Evolutionary conservation across 2,329 filamentous ascomycete species (phyloP), one percentile per base, ranked within the genome.

Genomic region (Paramyrothecium roridum): DNA sequence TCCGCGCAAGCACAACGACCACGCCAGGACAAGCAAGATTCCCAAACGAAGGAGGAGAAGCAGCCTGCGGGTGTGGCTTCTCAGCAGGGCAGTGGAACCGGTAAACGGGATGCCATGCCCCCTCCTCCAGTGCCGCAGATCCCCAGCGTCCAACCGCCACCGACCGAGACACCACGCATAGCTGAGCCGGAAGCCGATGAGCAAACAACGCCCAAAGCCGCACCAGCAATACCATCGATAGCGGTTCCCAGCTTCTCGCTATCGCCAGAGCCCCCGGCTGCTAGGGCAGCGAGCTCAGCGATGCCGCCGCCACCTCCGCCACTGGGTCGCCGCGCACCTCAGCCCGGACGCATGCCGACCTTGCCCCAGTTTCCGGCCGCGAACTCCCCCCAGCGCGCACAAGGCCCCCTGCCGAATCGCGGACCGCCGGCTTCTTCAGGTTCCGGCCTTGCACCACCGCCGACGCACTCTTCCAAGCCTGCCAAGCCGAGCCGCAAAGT

Each of bases 401-500:
- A 66, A 56, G 69, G 71, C 47, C 74, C 76, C 54, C 57, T 70
- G 57, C 76, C 76, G 40, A 72, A 77, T 66, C 76, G 77, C 63
- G 66, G 67, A 40, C 65, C 63, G 61, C 60, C 61, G 59, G 45
- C 72, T 59, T 11, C 65, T 58, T 48, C 68, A 56, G 56, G 59
- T 52, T 55, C 62, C 47, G 26, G 80, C 74, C 78, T 86, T 49
- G 77, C 80, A 1, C 83, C 80, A 0, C 83, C 84, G 0, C 81
- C 83, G 0, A 79, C 81, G 16, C 81, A 80, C 66, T 74, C 71
- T 33, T 68, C 74, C 46, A 79, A 77, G 56, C 82, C 83, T 2
- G 59, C 73, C 22, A 85, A 84, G 65, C 80, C 82, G 4, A 82
- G 79, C 12, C 83, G 82, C 70, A 90, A 93, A 66, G 90, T 97